Base-by-base conservation (phyloP, 2,329 filamentous ascomycete genomes). In the Colletotrichum sp. region DNA sequence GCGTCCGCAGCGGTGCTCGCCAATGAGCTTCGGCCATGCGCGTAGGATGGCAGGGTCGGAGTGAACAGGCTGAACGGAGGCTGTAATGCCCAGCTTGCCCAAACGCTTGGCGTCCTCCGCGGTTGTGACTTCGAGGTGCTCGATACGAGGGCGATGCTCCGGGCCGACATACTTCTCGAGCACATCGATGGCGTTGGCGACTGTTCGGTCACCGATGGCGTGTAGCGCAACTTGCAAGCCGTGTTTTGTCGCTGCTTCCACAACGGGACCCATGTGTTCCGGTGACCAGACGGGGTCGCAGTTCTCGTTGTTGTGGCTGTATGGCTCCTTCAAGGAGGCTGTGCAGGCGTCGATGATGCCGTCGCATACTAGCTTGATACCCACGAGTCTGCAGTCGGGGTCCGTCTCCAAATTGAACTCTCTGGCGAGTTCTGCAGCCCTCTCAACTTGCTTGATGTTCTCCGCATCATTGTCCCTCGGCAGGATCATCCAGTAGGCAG, bases 221-320 rank as follows among this genome's bases (percentile, higher is more conserved):
- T 94, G 92, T 12, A 94, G 85, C 0, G 92, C 92, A 34, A 90
- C 88, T 80, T 94, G 92, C 48, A 94, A 81, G 0, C 89, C 88
- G 18, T 36, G 61, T n/a, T 30, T 66, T 7, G 67, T 74, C 4
- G 72, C 72, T 1, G 87, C 87, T 6, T 83, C 84, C 2, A 94
- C 88, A 0, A 93, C 88, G 0, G 88, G 87, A 6, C 84, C 85
- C 9, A 93, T 86, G 75, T 90, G 87, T 24, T 86, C 85, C 4
- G 84, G 83, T 1, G 86, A 84, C 92, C 92, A 94, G 61, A 93
- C 85, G 0, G 91, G 86, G 4, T 89, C 87, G 38, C 87, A 83
- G 24, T 86, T 84, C 13, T 84, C 80, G 5, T 84, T 86, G 77
- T 88, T 88, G 69, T 86, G 82, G 58, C 64, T 74, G 79, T 91